Percentiles rank a stretch among this genome's conserved stretches.
These are phyloP conservation scores for Kickxella alabastrina DNA, from an alignment of 192 early-diverging fungal genomes.

Conservation along the genomic window DNA sequence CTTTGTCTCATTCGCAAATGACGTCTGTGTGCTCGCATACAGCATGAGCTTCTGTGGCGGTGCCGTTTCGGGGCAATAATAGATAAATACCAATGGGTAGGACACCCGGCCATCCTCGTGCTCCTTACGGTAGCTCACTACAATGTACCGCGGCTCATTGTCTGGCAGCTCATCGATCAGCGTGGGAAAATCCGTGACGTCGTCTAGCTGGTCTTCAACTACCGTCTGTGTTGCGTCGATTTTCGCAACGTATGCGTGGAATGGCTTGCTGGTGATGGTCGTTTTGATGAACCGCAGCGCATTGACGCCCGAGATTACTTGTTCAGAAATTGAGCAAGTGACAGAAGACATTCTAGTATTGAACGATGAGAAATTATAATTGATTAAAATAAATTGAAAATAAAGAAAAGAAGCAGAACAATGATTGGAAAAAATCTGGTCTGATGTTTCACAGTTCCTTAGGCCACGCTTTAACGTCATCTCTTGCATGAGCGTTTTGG, in stretches of 20 bases:
- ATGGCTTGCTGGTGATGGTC: not conserved
- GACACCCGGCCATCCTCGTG: conserved; percentile 60
- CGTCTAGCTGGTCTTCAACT: conserved; percentile 51
- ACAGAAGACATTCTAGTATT: conserved; percentile 23
- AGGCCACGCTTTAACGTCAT: too few relatives aligned
- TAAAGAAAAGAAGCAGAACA: not conserved
- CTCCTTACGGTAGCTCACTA: conserved; percentile 18
- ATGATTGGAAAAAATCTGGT: too few relatives aligned
- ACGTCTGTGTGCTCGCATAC: conserved; percentile 62
- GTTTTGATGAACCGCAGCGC: conserved; percentile 21
- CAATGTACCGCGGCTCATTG: conserved; percentile 58
- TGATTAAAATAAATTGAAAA: not conserved
- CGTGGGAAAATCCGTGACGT: conserved; percentile 53
- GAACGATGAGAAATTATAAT: too few relatives aligned
- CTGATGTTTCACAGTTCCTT: too few relatives aligned
- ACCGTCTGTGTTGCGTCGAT: conserved; percentile 55
- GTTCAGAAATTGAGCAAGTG: conserved; percentile 16
- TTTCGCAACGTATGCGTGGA: conserved; percentile 41
- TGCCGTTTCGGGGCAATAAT: conserved; percentile 59
- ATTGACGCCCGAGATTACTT: conserved; percentile 21
- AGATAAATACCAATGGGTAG: conserved; percentile 72
- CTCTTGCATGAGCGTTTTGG: too few relatives aligned
- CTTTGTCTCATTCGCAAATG: conserved; percentile 57
- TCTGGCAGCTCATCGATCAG: conserved; percentile 63
- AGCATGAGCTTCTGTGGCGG: conserved; percentile 16